Percentiles rank a stretch among this genome's conserved stretches.
Evolutionary conservation across 2,329 filamentous ascomycete species (phyloP).

Genomic region (Mycosphaerella sp.): DNA sequence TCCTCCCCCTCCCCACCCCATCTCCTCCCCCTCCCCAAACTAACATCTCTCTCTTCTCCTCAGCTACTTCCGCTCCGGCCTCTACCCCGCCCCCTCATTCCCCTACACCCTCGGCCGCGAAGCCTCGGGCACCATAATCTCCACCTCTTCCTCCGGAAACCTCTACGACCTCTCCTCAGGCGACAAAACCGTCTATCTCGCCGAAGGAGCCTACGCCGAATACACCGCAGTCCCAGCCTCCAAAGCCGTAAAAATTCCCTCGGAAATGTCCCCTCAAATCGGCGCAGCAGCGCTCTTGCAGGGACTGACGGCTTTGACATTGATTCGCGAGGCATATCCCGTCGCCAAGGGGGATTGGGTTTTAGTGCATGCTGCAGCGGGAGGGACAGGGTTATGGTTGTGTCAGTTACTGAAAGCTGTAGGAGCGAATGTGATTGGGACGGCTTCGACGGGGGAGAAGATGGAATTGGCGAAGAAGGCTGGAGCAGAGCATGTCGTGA

Average conservation of each 20-base stretch:
- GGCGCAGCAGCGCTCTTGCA: conserved; percentile 69
- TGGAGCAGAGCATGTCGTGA: conserved; percentile 66
- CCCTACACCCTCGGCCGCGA: conserved; percentile 77
- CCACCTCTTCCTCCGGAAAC: conserved; percentile 50
- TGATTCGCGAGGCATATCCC: conserved; percentile 65
- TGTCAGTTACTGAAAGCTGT: conserved; percentile 66
- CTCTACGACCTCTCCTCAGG: conserved; percentile 54
- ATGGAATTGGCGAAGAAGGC: conserved; percentile 59
- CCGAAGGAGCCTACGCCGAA: conserved; percentile 51
- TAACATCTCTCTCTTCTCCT: background rate
- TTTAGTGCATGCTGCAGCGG: conserved; percentile 78
- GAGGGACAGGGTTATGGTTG: conserved; percentile 70
- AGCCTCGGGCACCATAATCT: conserved; percentile 63
- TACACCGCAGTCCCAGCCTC: conserved; percentile 50
- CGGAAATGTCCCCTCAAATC: conserved; percentile 52
- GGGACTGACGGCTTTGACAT: conserved; percentile 72
- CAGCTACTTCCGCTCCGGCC: conserved; percentile 76
- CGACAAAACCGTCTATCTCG: conserved; percentile 66
- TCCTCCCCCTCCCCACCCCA: background rate
- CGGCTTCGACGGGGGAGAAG: conserved; percentile 68
- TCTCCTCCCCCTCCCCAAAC: too few relatives aligned
- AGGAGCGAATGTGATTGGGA: conserved; percentile 73
- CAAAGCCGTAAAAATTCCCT: conserved; percentile 58
- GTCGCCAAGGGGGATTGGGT: conserved; percentile 74
- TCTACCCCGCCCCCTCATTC: conserved; percentile 63